Base-by-base conservation (phyloP, 106 monocot genomes). In the Dendrobium nobile region DNA sequence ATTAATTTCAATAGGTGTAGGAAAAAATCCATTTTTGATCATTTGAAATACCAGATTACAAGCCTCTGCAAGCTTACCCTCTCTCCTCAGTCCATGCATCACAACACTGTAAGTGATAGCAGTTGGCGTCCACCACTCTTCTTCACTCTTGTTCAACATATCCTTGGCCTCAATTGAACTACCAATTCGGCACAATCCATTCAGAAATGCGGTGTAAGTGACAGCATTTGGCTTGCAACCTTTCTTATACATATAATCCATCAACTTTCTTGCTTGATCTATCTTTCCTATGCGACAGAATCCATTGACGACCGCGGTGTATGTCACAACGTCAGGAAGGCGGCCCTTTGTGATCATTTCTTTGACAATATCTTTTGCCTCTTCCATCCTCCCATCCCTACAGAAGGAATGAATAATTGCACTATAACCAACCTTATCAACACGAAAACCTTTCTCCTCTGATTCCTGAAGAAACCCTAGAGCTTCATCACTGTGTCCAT, bases 101-200 rank as follows among this genome's bases (percentile, higher is more conserved):
- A 99, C 88, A 28, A 91, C 98, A 85, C 98, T 99, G 79, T 95
- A 99, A 9, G 95, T 82, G 45, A 95, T 84, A 28, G 41, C 79
- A 78, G 54, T 95, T 47, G 98, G 98, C 41, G 88, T 92, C 98
- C 98, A 99, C 92, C 92, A 95, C 44, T 99, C 95, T 54, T 93
- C 88, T 37, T 95, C 95, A 45, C 91, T 95, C 77, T 85, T 91
- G 47, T 88, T 90, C 72, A 99, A 72, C 88, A 99, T 84, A 18
- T 91, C 93, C 84, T 82, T 86, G 7, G 99, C 95, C 79, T 99
- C 93, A 20, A 85, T 47, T 27, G 95, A 90, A 73, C 82, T 88
- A 16, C 91, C 93, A 67, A 86, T 80, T 82, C 81, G 91, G 64
- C 99, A 93, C 58, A 99, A 67, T 9, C 99, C 99, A 85, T 91